Evolutionary conservation across 202 grass and related monocot species (phyloP), one percentile per base, ranked within the genome.

Genomic region (Alloteropsis angusta): DNA sequence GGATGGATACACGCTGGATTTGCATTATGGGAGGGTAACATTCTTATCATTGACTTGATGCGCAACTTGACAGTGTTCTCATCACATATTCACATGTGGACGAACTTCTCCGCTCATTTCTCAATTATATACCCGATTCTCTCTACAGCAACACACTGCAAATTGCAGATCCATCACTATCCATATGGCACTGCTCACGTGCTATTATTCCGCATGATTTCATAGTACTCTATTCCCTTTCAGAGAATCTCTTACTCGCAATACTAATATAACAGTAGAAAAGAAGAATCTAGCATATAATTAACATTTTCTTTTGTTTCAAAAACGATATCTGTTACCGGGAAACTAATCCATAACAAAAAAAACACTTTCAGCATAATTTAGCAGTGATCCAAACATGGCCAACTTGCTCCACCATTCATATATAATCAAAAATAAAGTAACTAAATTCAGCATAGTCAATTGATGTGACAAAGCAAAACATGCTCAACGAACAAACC

Each of bases 1-100:
- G 83, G 78, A 26, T 76, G 83, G 78, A 26, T 76, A 56, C 80
- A 79, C 65, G 80, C 80, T 87, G 74, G 80, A 78, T 19, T 60
- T 68, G 49, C 39, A 65, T 70, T 70, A 70, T 81, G 77, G 77
- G 65, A 85, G 86, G 86, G 77, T 71, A 72, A 72, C 34, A 41
- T 46, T 41, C 57, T 6, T 71, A 84, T 80, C 70, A 81, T 85
- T 88, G 81, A 80, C 65, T 64, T 76, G 61, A 43, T 22, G 9
- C 84, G 69, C 64, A 74, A 80, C 81, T 71, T 84, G 71, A 76
- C 42, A 80, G 6, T 80, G 56, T 79, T 56, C 49, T 75, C 73
- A 65, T 32, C 78, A 82, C 72, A 77, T 36, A 42, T 28, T 32
- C 78, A 82, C 72, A 77, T 36, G 41, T 28, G 37, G 72, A 9